Evolutionary conservation across 2,329 filamentous ascomycete species (phyloP).

Genomic region (Ophiostoma himal-ulmi): DNA sequence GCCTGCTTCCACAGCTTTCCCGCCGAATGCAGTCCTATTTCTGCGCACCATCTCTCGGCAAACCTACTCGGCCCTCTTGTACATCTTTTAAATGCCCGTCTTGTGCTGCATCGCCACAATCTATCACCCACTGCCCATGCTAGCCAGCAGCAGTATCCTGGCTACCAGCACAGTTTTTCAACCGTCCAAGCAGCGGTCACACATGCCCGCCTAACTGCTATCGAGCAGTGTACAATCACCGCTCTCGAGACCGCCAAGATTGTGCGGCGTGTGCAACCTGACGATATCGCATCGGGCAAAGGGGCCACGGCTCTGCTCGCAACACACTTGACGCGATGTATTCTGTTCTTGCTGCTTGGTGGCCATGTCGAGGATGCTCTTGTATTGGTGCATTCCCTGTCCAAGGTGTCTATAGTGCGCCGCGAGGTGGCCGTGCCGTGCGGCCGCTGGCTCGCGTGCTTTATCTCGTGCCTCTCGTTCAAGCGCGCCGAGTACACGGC

Average conservation of each 20-base stretch:
- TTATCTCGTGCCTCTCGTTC: slow-evolving; percentile 60
- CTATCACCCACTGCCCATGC: slow-evolving; percentile 53
- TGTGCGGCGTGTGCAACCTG: slow-evolving; percentile 60
- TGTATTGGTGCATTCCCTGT: slow-evolving; percentile 65
- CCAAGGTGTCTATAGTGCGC: slow-evolving; percentile 58
- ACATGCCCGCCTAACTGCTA: slow-evolving; percentile 58
- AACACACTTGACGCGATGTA: slow-evolving; percentile 80
- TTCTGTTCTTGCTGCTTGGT: slow-evolving; percentile 70
- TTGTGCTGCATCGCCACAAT: slow-evolving; percentile 85
- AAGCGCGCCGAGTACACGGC: slow-evolving; percentile 40
- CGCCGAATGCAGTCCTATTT: slow-evolving; percentile 57
- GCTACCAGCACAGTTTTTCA: background rate
- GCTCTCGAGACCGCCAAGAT: slow-evolving; percentile 74
- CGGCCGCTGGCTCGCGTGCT: slow-evolving; percentile 76
- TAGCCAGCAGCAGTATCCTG: background rate
- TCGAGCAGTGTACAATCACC: slow-evolving; percentile 69
- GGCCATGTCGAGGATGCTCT: slow-evolving; percentile 67
- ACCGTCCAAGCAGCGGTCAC: background rate
- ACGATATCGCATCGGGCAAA: slow-evolving; percentile 35
- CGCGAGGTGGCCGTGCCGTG: slow-evolving; percentile 58
- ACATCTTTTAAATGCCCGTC: slow-evolving; percentile 74
- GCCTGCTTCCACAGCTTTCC: slow-evolving; percentile 72
- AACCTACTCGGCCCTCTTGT: slow-evolving; percentile 68
- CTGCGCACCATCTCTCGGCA: slow-evolving; percentile 53
- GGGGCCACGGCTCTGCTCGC: slow-evolving; percentile 70